A percentile compares a stretch with the other conserved stretches of the same genome.
Conservation (phyloP, 352 stramenopile genomes). For the Phytophthora sp. region DNA sequence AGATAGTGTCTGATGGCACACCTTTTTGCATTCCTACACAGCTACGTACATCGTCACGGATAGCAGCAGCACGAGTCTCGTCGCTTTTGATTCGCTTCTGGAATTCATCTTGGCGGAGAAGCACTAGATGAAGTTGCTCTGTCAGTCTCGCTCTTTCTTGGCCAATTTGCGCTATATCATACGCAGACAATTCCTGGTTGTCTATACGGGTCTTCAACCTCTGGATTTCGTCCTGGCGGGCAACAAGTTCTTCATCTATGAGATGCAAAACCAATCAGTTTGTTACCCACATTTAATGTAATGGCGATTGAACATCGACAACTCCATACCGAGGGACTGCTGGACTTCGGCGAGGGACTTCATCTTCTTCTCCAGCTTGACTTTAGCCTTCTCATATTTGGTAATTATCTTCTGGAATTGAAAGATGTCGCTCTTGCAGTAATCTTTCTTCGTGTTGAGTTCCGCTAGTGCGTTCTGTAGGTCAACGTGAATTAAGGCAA, state of each 20-base stretch:
- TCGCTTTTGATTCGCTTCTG: conserved; percentile 65
- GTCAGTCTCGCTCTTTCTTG: conserved; percentile 76
- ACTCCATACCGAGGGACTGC: conserved; percentile 72
- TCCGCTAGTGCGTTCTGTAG: conserved; percentile 68
- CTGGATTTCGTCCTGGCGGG: conserved; percentile 66
- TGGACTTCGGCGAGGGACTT: conserved; percentile 78
- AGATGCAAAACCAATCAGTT: conserved; percentile 15
- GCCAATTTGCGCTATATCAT: conserved; percentile 78
- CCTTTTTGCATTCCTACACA: neutral
- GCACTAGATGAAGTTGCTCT: conserved; percentile 72
- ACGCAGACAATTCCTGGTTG: conserved; percentile 78
- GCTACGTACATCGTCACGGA: conserved; percentile 66
- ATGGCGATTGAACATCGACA: neutral
- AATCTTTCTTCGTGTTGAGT: conserved; percentile 84
- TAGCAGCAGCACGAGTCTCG: conserved; percentile 69
- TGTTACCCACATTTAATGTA: neutral
- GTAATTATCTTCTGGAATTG: conserved; percentile 93
- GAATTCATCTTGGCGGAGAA: conserved; percentile 63
- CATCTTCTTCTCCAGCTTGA: conserved; percentile 88
- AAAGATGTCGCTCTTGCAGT: conserved; percentile 89
- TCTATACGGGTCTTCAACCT: conserved; percentile 70
- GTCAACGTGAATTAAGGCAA: conserved; percentile 9
- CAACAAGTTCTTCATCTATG: conserved; percentile 55
- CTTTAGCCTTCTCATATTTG: conserved; percentile 81
- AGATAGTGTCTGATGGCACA: conserved; percentile 2